These are phyloP conservation scores for Cladorrhinum samala DNA, from an alignment of 495 filamentous ascomycete genomes.

Conservation along the genomic window DNA sequence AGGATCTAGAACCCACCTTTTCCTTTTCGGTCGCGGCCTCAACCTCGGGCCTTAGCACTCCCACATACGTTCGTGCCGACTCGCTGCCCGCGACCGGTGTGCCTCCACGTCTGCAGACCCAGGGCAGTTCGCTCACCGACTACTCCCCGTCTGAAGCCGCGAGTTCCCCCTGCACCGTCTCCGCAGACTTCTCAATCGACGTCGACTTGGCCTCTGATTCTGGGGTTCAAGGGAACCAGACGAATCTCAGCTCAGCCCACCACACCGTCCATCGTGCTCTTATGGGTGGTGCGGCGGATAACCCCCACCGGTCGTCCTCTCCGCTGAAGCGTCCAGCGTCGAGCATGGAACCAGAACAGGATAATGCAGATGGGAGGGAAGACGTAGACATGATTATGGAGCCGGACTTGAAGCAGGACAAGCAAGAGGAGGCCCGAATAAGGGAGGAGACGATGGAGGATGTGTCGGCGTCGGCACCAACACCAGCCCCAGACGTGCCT, in stretches of 20 bases:
- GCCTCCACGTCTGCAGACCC: conserved; percentile 44
- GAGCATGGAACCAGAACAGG: conserved; percentile 44
- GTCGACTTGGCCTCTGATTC: conserved; percentile 51
- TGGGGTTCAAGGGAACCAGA: conserved; percentile 16
- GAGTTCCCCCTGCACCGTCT: conserved; percentile 67
- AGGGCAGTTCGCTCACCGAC: conserved; percentile 44
- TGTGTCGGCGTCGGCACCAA: neutral
- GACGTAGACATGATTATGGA: conserved; percentile 46
- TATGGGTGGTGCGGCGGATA: conserved; percentile 48
- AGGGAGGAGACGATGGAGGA: conserved; percentile 4
- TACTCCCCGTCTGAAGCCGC: conserved; percentile 46
- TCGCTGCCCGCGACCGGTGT: conserved; percentile 44
- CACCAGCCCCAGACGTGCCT: neutral
- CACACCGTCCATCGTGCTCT: conserved; percentile 39
- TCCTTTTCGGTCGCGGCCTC: conserved; percentile 33
- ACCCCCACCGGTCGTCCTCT: conserved; percentile 47
- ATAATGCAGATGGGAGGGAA: conserved; percentile 28
- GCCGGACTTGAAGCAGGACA: conserved; percentile 6
- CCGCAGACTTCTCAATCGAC: conserved; percentile 63
- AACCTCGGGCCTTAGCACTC: conserved; percentile 35
- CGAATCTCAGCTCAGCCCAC: conserved; percentile 28
- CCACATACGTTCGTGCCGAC: conserved; percentile 57
- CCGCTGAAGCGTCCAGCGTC: conserved; percentile 50
- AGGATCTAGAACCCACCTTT: conserved; percentile 35
- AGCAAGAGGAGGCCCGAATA: neutral